phyloP scores from a whole-genome alignment of 306 rosid species.

The Sicyos baderoa region DNA sequence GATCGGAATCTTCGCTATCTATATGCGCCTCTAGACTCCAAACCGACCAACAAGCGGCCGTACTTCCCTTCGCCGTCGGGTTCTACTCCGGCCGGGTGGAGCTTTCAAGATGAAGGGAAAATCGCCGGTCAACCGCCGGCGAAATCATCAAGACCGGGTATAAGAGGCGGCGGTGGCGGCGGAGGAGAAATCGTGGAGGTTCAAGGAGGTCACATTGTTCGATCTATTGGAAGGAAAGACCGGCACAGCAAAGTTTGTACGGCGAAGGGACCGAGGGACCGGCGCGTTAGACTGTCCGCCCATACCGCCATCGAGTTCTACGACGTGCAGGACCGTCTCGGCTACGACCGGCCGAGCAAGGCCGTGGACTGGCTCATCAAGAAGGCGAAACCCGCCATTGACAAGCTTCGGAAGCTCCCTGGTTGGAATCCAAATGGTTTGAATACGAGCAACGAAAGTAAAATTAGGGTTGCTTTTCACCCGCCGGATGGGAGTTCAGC shows the following conservation, averaged over 20 bases:
- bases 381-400: constrained; percentile 77
- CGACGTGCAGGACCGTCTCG: constrained; percentile 83
- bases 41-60: neutral
- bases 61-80: neutral
- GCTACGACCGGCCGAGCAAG: constrained; percentile 89
- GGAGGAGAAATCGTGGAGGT: constrained; percentile 69
- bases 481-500: neutral
- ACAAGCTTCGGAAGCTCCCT: constrained; percentile 76
- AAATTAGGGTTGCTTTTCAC: neutral
- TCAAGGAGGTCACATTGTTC: constrained; percentile 79
- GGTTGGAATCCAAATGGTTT: constrained; percentile 52
- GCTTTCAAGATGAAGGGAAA: constrained; percentile 56
- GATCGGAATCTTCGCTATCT: constrained; percentile 22
- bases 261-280: constrained; percentile 80
- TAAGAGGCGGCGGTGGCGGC: constrained; percentile 30
- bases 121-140: constrained; percentile 21
- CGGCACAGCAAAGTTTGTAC: constrained; percentile 94
- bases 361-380: constrained; percentile 95
- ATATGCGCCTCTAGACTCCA: neutral
- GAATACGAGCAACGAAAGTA: neutral
- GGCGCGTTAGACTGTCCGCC: constrained; percentile 81
- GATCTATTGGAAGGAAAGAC: constrained; percentile 74
- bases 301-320: constrained; percentile 87
- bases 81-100: constrained; percentile 6
- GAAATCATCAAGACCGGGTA: constrained; percentile 28